Evolutionary conservation across 352 stramenopile genomes (phyloP), one percentile per base, ranked within the genome.

Genomic region (Saprolegnia diclina): DNA sequence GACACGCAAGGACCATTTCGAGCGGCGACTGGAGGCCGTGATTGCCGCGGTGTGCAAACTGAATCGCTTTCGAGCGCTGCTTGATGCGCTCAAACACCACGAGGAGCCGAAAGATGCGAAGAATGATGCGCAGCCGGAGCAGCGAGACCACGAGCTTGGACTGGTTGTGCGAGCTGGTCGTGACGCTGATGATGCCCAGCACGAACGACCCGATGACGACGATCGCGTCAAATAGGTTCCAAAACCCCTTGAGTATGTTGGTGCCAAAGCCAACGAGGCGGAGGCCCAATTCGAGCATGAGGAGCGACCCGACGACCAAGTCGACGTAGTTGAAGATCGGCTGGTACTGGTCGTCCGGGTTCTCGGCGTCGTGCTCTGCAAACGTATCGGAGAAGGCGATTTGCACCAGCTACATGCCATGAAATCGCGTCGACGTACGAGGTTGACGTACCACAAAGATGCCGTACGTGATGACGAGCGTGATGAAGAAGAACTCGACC

Each of bases 31-130:
- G 86, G 53, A 92, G 90, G 9, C 76, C 77, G 14, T 19, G 9
- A 5, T 48, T 48, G 13, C 82, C 79, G 40, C 85, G 86, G 32
- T 90, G 83, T 35, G 82, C 76, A 55, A 91, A 77, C 42, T 90
- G 89, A 77, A 95, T 90, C 11, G 81, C 77, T 55, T 76, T 76
- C 19, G 83, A 91, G 16, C 86, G 73, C 68, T 92, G 82, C 65
- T 92, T 93, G 24, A 95, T 74, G n/a, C 87, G 72, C 64, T 95
- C 87, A 64, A 94, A 91, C 14, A 95, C 87, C 26, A 95, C 87
- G 11, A 95, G 74, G n/a, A 95, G 79, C 18, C 87, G 77, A 1
- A 94, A 66, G 24, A 94, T 86, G 38, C 87, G 82, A 21, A 95
- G 59, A 56, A 95, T 87, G 37, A 91, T 81, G 5, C 87, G 79